These are phyloP conservation scores for Metrosideros polymorpha DNA, from an alignment of 441 rosid genomes.

Conservation along the genomic window DNA sequence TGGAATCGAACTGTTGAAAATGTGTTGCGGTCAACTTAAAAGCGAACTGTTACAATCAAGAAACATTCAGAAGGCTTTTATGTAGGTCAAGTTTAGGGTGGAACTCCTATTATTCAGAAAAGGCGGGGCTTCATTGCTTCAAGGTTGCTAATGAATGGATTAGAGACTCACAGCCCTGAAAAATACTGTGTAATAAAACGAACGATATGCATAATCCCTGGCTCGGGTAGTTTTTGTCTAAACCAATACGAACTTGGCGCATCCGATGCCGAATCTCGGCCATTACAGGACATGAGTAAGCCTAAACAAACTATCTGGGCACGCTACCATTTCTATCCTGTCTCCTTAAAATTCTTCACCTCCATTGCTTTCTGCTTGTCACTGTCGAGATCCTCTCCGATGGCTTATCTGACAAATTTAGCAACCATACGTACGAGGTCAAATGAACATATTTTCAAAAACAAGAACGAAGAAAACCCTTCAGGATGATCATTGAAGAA, in stretches of 20 bases:
- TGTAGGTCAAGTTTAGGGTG: not conserved
- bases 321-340: not conserved
- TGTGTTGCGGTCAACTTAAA: not conserved
- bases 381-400: not conserved
- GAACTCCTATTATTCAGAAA: not conserved
- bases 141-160: not conserved
- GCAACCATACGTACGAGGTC: not conserved
- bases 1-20: not conserved
- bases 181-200: not conserved
- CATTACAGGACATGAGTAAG: not conserved
- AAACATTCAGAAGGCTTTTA: not conserved
- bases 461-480: not conserved
- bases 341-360: not conserved
- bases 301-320: not conserved
- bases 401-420: not conserved
- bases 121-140: not conserved
- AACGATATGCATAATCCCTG: not conserved
- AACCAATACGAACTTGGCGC: not conserved
- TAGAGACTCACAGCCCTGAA: not conserved
- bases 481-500: not conserved
- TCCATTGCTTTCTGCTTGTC: not conserved
- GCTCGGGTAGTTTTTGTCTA: not conserved
- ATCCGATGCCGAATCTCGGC: not conserved
- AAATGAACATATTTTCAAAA: not conserved
- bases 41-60: no score